Base-by-base conservation (phyloP, 2,329 filamentous ascomycete genomes). In the Ophiostoma fasciatum region DNA sequence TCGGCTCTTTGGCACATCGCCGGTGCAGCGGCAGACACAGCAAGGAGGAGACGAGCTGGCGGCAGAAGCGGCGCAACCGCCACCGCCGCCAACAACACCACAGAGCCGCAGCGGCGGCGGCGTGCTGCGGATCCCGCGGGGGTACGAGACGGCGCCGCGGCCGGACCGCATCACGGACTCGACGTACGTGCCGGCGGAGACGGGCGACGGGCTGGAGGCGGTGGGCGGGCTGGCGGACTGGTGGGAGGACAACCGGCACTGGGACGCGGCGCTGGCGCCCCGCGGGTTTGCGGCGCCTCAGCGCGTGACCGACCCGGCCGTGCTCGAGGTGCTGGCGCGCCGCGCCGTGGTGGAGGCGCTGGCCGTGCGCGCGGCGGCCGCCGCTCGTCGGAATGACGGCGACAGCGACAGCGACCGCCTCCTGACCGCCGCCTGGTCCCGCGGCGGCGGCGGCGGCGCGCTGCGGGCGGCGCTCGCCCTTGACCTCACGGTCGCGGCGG, bases 241-340 rank as follows among this genome's bases (percentile, higher is more conserved):
- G 69, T 75, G 69, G 68, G 60, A 71, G 7, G 50, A 58, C 35
- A 53, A 55, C n/a, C 57, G 58, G n/a, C 59, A 71, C 47, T 74
- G 70, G 67, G 57, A 57, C 31, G 39, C 54, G 26, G 59, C 60
- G 40, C 62, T 59, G 46, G 47, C 58, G 33, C 64, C 67, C 42
- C 48, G 47, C 13, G 57, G 60, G 3, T 74, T 72, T 44, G 55
- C 52, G 33, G 53, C 53, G 25, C 38, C 45, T 6, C 47, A 52
- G 1, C 62, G 57, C 48, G 54, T 66, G 8, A 49, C 51, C 20
- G 63, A 71, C 22, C 49, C 55, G 19, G 51, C 51, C 1, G 46
- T 67, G 10, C 49, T 74, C 13, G 63, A 70, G 51, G 58, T 63
- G 10, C 53, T 62, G 19, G 57, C 67, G 23, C 55, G 66, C 29